Percentiles rank a stretch among this genome's conserved stretches.
phyloP scores from a whole-genome alignment of 2,329 filamentous ascomycete species.

The Microsporum canis region DNA sequence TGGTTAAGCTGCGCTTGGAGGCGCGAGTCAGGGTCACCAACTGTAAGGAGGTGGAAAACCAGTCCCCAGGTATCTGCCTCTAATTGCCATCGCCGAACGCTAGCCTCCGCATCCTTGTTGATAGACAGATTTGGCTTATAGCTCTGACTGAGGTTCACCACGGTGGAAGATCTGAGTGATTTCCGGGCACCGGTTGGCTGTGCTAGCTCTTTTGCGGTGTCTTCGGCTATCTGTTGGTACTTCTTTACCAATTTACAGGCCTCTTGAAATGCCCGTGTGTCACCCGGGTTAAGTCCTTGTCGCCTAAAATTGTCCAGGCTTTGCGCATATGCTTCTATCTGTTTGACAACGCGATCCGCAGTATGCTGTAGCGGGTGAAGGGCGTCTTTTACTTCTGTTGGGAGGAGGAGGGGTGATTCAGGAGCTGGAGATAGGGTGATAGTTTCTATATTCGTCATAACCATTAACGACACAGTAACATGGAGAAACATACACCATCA shows the following conservation, averaged over 20 bases:
- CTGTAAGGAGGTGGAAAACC: conserved; percentile 59
- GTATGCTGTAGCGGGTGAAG: conserved; percentile 52
- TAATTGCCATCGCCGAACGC: conserved; percentile 57
- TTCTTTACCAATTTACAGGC: conserved; percentile 57
- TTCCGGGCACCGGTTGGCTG: conserved; percentile 29
- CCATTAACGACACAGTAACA: not conserved
- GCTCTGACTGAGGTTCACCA: not conserved
- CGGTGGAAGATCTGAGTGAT: conserved; percentile 10
- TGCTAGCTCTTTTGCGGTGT: conserved; percentile 36
- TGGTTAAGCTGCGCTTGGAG: conserved; percentile 30
- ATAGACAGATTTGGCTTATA: not conserved
- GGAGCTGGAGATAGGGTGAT: conserved; percentile 12
- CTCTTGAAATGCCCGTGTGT: conserved; percentile 49
- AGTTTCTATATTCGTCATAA: conserved; percentile 4
- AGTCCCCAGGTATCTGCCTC: conserved; percentile 90
- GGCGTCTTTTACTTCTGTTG: conserved; percentile 40
- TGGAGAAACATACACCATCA: not conserved
- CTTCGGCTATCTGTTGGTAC: conserved; percentile 49
- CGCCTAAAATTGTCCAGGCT: conserved; percentile 64
- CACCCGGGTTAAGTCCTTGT: conserved; percentile 22
- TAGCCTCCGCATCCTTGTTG: conserved; percentile 26
- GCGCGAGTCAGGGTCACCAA: conserved; percentile 48
- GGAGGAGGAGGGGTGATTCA: conserved; percentile 29
- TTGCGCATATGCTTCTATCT: conserved; percentile 79
- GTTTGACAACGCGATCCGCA: conserved; percentile 59